These are phyloP conservation scores for Penicillium angulare DNA, from an alignment of 495 filamentous ascomycete species.

Conservation along the genomic window DNA sequence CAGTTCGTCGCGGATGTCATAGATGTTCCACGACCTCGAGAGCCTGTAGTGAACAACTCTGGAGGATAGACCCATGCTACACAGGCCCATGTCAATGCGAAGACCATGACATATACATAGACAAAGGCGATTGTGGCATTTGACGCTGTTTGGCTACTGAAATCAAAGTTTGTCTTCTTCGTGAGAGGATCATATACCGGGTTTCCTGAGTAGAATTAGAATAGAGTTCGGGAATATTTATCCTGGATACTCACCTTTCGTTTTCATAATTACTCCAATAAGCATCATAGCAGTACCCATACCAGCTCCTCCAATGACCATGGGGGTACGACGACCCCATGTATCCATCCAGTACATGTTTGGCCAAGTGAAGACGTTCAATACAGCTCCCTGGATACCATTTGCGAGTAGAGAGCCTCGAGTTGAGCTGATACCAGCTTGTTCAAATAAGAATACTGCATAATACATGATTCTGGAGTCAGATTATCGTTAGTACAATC, in stretches of 20 bases:
- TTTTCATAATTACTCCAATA: conserved; percentile 27
- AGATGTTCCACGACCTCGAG: conserved; percentile 18
- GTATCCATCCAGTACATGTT: conserved; percentile 27
- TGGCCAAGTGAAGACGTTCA: conserved; percentile 25
- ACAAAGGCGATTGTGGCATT: conserved; percentile 23
- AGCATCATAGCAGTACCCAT: conserved; percentile 30
- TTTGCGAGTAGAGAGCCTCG: conserved; percentile 24
- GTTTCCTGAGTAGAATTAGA: conserved; percentile 8
- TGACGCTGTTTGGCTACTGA: conserved; percentile 9
- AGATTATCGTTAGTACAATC: too few species aligned
- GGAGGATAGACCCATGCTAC: conserved; percentile 22
- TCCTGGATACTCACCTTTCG: conserved; percentile 9
- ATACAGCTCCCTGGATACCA: conserved; percentile 22
- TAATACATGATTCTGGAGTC: conserved; percentile 31
- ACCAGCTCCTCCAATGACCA: conserved; percentile 24
- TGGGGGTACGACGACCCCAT: conserved; percentile 24
- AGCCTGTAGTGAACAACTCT: conserved; percentile 17
- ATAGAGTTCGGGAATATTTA: not conserved
- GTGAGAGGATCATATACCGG: conserved; percentile 23
- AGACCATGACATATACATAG: conserved; percentile 19
- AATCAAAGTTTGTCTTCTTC: conserved; percentile 25
- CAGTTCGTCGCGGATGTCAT: conserved; percentile 23
- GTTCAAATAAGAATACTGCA: conserved; percentile 26
- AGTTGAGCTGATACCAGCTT: conserved; percentile 20
- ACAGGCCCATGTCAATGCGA: conserved; percentile 20